These are phyloP conservation scores for Cinnamomum chago DNA, from an alignment of 164 flowering plant genomes.

Conservation along the genomic window DNA sequence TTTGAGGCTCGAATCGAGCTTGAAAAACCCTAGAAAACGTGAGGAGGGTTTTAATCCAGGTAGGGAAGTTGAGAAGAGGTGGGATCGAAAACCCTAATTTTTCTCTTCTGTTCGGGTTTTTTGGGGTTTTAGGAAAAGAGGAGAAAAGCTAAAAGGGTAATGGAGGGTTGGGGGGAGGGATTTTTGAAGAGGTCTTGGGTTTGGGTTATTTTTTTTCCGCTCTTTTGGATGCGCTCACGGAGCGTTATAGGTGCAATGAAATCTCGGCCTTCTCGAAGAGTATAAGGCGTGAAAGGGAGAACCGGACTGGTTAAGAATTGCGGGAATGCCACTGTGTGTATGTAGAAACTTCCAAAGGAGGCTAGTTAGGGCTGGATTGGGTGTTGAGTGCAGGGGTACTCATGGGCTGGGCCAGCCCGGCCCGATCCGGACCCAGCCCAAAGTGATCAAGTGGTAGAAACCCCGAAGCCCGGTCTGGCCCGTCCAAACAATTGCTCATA, in stretches of 20 bases:
- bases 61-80: too few relatives aligned
- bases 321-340: background rate
- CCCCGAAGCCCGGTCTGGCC: too few relatives aligned
- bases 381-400: too few relatives aligned
- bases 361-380: too few relatives aligned
- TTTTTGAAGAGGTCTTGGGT: slow-evolving; percentile 12
- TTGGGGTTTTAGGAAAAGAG: background rate
- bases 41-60: background rate
- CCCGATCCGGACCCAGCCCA: too few relatives aligned
- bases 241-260: background rate
- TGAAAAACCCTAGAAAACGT: slow-evolving; percentile 5
- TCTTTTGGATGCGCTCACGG: background rate
- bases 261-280: background rate
- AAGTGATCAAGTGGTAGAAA: too few relatives aligned
- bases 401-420: too few relatives aligned
- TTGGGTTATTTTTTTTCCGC: background rate
- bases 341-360: background rate
- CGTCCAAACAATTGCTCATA: too few relatives aligned
- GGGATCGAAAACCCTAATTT: slow-evolving; percentile 8
- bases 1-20: background rate
- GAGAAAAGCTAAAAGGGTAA: background rate
- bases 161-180: background rate
- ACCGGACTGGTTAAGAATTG: background rate
- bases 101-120: background rate
- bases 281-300: background rate